Conservation (phyloP, 106 monocot genomes). For the Dactylorhiza incarnata region DNA sequence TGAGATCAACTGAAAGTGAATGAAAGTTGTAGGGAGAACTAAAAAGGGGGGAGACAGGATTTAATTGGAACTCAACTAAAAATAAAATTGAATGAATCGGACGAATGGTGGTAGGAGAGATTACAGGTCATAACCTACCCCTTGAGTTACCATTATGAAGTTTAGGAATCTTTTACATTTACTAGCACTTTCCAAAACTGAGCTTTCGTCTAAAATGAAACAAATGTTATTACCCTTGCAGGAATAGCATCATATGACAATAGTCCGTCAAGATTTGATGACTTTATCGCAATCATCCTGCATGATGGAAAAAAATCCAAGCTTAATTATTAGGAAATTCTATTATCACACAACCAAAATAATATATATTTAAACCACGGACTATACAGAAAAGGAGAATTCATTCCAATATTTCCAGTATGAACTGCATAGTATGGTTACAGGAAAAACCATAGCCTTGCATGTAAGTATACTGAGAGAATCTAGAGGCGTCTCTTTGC, state of each 20-base stretch:
- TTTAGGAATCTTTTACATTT: neutral
- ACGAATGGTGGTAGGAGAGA: no score
- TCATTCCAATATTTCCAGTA: neutral
- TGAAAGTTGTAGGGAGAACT: no score
- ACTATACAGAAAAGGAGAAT: no score
- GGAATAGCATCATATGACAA: slow-evolving; percentile 22
- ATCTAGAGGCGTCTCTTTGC: neutral
- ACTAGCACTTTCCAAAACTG: neutral
- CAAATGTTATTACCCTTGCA: slow-evolving; percentile 31
- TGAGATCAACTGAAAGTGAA: no score
- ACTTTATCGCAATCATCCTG: slow-evolving; percentile 35
- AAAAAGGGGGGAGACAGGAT: no score
- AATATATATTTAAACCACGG: neutral
- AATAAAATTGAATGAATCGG: no score
- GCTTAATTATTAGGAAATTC: neutral
- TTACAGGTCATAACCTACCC: no score
- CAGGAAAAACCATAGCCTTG: neutral
- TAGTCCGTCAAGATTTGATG: slow-evolving; percentile 40
- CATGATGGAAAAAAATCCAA: slow-evolving; percentile 6
- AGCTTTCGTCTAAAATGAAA: neutral
- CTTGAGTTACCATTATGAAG: no score
- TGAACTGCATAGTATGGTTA: neutral
- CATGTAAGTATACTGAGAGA: neutral
- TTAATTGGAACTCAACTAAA: no score
- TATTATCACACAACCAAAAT: neutral